These are phyloP conservation scores for Aquanectria penicillioides DNA, from an alignment of 2,329 filamentous ascomycete species.

Conservation along the genomic window DNA sequence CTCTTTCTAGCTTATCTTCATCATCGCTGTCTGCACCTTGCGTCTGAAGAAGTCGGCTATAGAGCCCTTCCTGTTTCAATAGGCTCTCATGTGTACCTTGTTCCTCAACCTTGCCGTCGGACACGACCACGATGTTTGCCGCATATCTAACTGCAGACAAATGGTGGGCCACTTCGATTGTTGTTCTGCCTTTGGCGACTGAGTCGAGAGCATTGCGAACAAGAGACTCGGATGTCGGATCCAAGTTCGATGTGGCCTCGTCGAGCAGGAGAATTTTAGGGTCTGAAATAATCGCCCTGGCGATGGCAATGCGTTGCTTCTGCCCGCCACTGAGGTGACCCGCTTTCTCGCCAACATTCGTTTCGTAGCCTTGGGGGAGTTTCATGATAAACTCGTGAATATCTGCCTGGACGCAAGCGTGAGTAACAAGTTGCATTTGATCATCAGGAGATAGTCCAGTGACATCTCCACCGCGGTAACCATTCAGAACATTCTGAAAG, in stretches of 20 bases:
- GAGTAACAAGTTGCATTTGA: not conserved
- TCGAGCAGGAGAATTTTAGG: constrained; percentile 69
- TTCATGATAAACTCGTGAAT: constrained; percentile 28
- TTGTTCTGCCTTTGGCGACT: constrained; percentile 66
- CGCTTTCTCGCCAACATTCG: constrained; percentile 22
- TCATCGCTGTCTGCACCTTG: constrained; percentile 40
- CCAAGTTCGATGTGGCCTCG: constrained; percentile 70
- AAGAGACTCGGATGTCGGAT: constrained; percentile 53
- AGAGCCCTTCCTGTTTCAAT: constrained; percentile 56
- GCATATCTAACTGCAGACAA: constrained; percentile 66
- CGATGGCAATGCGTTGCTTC: constrained; percentile 28
- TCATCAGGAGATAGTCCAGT: not conserved
- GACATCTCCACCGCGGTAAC: constrained; percentile 49
- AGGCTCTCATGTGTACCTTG: constrained; percentile 64
- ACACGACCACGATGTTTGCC: constrained; percentile 71
- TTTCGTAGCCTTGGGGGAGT: constrained; percentile 24
- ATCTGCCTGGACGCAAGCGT: constrained; percentile 24
- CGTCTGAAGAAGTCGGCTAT: constrained; percentile 57
- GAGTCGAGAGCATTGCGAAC: constrained; percentile 64
- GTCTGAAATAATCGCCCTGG: constrained; percentile 48
- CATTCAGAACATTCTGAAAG: constrained; percentile 49
- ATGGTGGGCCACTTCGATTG: constrained; percentile 70
- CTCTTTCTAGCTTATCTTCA: not conserved
- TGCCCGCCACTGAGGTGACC: constrained; percentile 26
- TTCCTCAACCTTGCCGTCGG: constrained; percentile 65